Conservation (phyloP, 768 basidiomycete genomes). For the Rhodosporidiobolus odoratus region DNA sequence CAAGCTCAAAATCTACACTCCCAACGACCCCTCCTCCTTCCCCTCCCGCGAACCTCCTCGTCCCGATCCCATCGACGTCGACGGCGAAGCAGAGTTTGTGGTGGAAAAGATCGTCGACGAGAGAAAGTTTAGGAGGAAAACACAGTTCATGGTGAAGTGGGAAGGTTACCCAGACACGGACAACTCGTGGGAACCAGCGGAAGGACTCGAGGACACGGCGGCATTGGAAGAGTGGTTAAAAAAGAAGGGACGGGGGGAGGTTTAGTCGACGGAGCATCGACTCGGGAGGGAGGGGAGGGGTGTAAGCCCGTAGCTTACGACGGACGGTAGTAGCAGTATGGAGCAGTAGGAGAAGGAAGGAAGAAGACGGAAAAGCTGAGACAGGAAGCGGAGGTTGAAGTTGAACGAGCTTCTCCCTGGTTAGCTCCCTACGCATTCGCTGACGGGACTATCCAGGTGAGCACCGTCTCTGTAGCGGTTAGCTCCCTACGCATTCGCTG, state of each 20-base stretch:
- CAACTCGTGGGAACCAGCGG: neutral
- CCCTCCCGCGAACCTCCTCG: constrained; percentile 26
- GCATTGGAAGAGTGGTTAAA: neutral
- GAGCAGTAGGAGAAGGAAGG: too few relatives aligned
- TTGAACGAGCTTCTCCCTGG: too few relatives aligned
- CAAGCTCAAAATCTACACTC: neutral
- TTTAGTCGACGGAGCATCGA: neutral
- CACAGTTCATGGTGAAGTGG: constrained; percentile 3
- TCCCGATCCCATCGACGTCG: constrained; percentile 26
- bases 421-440: too few relatives aligned
- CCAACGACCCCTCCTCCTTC: neutral
- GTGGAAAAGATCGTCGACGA: constrained; percentile 5
- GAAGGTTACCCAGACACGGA: neutral
- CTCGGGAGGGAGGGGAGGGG: too few relatives aligned
- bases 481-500: too few relatives aligned
- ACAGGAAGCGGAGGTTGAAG: too few relatives aligned
- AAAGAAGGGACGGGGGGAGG: too few relatives aligned
- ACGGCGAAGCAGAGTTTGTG: neutral
- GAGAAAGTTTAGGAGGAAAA: neutral
- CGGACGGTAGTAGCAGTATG: too few relatives aligned
- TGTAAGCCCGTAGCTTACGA: too few relatives aligned
- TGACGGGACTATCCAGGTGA: too few relatives aligned
- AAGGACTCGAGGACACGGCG: neutral
- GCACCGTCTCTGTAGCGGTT: too few relatives aligned
- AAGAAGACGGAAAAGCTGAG: too few relatives aligned